These are phyloP conservation scores for Allium cepa DNA, from an alignment of 106 monocot species.

Conservation along the genomic window DNA sequence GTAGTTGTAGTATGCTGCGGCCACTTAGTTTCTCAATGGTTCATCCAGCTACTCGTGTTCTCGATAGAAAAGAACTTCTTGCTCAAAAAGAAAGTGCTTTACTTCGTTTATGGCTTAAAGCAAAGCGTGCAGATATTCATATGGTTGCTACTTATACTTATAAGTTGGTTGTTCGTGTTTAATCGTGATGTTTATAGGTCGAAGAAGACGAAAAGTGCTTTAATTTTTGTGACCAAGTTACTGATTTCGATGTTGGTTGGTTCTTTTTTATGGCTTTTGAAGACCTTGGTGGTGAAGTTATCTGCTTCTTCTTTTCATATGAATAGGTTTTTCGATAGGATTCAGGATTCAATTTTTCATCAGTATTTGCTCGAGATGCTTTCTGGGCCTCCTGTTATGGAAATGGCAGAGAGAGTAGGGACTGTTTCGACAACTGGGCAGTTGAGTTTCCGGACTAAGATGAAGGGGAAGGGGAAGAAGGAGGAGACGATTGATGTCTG, in stretches of 20 bases:
- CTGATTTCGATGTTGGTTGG: constrained; percentile 62
- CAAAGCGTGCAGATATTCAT: constrained; percentile 14
- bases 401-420: constrained; percentile 52
- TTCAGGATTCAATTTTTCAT: constrained; percentile 74
- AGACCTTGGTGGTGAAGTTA: constrained; percentile 77
- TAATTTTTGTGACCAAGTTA: constrained; percentile 33
- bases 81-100: constrained; percentile 10
- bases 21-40: constrained; percentile 46
- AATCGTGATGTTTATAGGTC: constrained; percentile 20
- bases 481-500: constrained; percentile 61
- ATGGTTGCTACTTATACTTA: constrained; percentile 13
- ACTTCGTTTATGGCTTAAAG: constrained; percentile 11
- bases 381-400: constrained; percentile 63
- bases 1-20: constrained; percentile 40
- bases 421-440: constrained; percentile 20
- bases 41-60: constrained; percentile 35
- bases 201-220: constrained; percentile 27
- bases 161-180: constrained; percentile 10
- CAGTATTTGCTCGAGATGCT: constrained; percentile 79
- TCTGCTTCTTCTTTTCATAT: constrained; percentile 54
- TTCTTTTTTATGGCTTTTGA: constrained; percentile 68
- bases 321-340: constrained; percentile 81
- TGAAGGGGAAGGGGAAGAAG: constrained; percentile 30
- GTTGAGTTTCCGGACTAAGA: constrained; percentile 41
- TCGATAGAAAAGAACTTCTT: constrained; percentile 14